phyloP scores from a whole-genome alignment of 139 green algal genomes.

The Coccomyxa sp. region DNA sequence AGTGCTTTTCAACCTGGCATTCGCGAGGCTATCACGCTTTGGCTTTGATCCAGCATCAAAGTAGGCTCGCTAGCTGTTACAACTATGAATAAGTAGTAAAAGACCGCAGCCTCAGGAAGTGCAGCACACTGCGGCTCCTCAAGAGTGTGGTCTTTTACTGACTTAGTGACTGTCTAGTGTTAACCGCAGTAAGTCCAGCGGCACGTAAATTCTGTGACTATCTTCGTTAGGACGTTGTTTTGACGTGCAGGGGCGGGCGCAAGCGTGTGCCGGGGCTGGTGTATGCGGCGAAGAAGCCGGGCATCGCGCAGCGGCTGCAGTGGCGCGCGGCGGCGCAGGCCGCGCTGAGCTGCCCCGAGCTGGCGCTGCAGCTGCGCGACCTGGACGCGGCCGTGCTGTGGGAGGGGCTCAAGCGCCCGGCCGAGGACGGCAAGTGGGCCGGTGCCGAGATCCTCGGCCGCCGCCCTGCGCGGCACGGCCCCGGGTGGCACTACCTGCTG shows the following conservation, averaged over 20 bases:
- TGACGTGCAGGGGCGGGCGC: slow-evolving; percentile 27
- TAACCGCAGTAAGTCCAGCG: too few relatives aligned
- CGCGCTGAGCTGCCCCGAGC: slow-evolving; percentile 18
- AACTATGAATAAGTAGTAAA: too few relatives aligned
- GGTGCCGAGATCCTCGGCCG: background rate
- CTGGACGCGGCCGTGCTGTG: slow-evolving; percentile 35
- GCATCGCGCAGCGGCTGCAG: slow-evolving; percentile 5
- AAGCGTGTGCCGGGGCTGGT: slow-evolving; percentile 27
- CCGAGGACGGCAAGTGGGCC: slow-evolving; percentile 9
- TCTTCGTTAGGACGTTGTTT: background rate
- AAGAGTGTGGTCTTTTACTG: too few relatives aligned
- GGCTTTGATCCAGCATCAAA: too few relatives aligned
- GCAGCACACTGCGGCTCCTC: too few relatives aligned
- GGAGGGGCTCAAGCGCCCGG: slow-evolving; percentile 19
- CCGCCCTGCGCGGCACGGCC: background rate
- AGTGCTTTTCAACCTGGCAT: too few relatives aligned
- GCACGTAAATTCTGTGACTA: too few relatives aligned
- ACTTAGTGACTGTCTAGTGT: too few relatives aligned
- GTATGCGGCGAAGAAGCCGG: slow-evolving; percentile 22
- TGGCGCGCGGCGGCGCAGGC: slow-evolving; percentile 34
- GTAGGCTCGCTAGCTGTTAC: too few relatives aligned
- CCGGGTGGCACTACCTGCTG: slow-evolving; percentile 27
- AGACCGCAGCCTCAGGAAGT: too few relatives aligned
- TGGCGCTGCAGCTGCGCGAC: slow-evolving; percentile 39
- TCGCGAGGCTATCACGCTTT: too few relatives aligned